Conservation (phyloP, 768 basidiomycete species). For the Leccinum incarnatum region DNA sequence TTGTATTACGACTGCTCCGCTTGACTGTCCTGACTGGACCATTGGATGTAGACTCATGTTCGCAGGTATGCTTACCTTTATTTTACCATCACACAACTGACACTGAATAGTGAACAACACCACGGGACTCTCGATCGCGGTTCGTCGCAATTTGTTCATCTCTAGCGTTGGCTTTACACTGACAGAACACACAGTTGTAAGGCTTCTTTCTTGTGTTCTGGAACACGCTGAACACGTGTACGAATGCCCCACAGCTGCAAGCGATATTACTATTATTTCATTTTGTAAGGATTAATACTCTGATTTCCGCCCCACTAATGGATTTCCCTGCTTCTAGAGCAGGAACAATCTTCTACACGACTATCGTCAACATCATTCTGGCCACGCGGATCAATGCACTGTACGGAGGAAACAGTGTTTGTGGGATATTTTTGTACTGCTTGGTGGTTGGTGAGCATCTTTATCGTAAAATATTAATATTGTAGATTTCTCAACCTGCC, state of each 20-base stretch:
- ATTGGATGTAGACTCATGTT: slow-evolving; percentile 13
- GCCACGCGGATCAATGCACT: slow-evolving; percentile 21
- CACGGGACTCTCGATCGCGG: slow-evolving; percentile 16
- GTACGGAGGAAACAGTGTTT: background rate
- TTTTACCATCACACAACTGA: background rate
- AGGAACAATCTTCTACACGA: slow-evolving; percentile 18
- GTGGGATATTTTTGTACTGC: slow-evolving; percentile 4
- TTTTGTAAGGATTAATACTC: slow-evolving; percentile 12
- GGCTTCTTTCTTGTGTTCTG: background rate
- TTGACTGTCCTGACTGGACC: background rate
- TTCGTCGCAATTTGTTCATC: slow-evolving; percentile 3
- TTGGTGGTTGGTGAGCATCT: slow-evolving; percentile 18
- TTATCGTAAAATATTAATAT: background rate
- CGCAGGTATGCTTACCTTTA: slow-evolving; percentile 6
- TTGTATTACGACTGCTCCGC: background rate
- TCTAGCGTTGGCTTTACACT: background rate
- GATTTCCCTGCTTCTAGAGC: slow-evolving; percentile 7
- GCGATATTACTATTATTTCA: slow-evolving; percentile 21
- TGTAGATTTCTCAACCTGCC: background rate
- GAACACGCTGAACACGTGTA: background rate
- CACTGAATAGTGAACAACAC: slow-evolving; percentile 17
- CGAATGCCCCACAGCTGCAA: slow-evolving; percentile 14
- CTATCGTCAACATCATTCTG: slow-evolving; percentile 21
- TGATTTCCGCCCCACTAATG: background rate
- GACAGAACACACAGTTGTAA: slow-evolving; percentile 16